Evolutionary conservation across 2,329 filamentous ascomycete species (phyloP).

Genomic region (Aspergillus chevalieri): DNA sequence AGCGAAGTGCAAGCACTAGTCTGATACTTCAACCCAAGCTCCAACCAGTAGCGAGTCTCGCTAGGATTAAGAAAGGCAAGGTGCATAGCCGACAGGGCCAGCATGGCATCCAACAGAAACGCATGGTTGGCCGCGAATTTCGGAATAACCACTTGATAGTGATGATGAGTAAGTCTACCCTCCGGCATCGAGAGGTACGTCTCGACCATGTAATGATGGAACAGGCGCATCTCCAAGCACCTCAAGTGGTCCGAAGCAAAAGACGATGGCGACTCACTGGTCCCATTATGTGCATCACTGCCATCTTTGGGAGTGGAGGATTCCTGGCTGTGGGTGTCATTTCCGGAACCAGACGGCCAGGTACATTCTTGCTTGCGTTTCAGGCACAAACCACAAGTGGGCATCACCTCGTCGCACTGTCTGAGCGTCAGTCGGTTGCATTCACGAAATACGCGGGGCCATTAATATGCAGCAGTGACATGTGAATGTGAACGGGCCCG

Average conservation of each 20-base stretch:
- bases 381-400: conserved; percentile 31
- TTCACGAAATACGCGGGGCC: background rate
- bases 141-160: conserved; percentile 30
- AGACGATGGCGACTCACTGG: conserved; percentile 7
- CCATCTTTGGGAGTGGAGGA: conserved; percentile 17
- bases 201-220: conserved; percentile 35
- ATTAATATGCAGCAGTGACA: background rate
- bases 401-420: conserved; percentile 34
- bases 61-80: conserved; percentile 27
- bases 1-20: conserved; percentile 29
- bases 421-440: conserved; percentile 1
- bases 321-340: conserved; percentile 19
- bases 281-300: conserved; percentile 5
- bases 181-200: conserved; percentile 29
- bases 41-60: conserved; percentile 26
- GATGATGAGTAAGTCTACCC: conserved; percentile 24
- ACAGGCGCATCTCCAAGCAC: conserved; percentile 31
- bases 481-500: conserved; percentile 2
- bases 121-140: conserved; percentile 36
- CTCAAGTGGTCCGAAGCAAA: conserved; percentile 11
- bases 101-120: conserved; percentile 40
- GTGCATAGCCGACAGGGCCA: conserved; percentile 42
- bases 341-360: conserved; percentile 21
- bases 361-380: conserved; percentile 32
- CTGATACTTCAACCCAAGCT: conserved; percentile 33